Conservation (phyloP, 2,329 filamentous ascomycete species). For the Colletotrichum zoysiae region DNA sequence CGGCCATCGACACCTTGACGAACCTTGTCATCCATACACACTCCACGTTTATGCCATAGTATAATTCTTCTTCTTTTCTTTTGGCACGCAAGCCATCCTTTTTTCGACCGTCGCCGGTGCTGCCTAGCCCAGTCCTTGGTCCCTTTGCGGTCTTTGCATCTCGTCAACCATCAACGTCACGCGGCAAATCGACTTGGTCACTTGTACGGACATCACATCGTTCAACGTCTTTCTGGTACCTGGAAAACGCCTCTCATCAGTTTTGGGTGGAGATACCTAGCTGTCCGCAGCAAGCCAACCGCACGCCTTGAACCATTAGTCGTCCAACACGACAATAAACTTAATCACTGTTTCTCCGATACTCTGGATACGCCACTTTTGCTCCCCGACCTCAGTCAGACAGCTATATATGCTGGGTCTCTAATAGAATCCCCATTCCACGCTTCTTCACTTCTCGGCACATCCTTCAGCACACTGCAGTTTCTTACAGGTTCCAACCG, state of each 20-base stretch:
- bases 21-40: background rate
- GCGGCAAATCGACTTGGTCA: too few relatives aligned
- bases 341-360: conserved; percentile 3
- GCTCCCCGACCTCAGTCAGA: background rate
- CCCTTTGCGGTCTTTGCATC: background rate
- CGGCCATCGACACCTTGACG: conserved; percentile 1
- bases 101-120: background rate
- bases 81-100: background rate
- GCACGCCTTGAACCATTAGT: background rate
- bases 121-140: background rate
- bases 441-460: background rate
- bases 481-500: background rate
- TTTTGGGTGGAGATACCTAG: background rate
- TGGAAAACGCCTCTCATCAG: background rate
- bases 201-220: background rate
- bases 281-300: background rate
- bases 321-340: background rate
- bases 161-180: background rate
- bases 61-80: background rate
- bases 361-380: background rate
- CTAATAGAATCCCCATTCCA: background rate
- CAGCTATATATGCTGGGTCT: background rate
- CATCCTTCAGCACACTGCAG: background rate
- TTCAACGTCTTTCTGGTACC: background rate
- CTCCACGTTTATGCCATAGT: background rate